Evolutionary conservation across 371 early-diverging fungal species (phyloP).

Genomic region (Umbelopsis sp.): DNA sequence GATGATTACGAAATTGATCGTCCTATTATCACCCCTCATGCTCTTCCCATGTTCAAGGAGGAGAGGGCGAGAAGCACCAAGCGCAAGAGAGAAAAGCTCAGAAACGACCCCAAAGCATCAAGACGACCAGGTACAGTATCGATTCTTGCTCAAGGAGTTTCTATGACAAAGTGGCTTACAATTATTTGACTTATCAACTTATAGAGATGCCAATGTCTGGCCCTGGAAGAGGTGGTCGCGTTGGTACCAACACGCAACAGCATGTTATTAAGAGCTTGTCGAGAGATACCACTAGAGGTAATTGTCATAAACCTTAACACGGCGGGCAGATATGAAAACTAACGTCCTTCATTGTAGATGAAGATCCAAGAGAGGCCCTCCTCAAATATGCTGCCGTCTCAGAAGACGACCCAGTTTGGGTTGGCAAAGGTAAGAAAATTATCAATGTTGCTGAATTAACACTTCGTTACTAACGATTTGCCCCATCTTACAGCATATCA

Average conservation of each 20-base stretch:
- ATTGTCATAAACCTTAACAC: background rate
- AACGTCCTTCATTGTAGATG: constrained; percentile 52
- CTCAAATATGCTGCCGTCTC: constrained; percentile 87
- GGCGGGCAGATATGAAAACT: constrained; percentile 1
- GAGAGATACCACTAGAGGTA: constrained; percentile 80
- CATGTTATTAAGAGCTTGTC: constrained; percentile 81
- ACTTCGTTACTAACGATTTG: background rate
- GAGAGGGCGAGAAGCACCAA: constrained; percentile 69
- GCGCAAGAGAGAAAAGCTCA: constrained; percentile 75
- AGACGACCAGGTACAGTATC: constrained; percentile 64
- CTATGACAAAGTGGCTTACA: too few relatives aligned
- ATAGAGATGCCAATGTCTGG: constrained; percentile 77
- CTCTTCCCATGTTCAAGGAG: constrained; percentile 86
- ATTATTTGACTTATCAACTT: background rate
- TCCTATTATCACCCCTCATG: constrained; percentile 86
- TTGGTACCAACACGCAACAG: constrained; percentile 83
- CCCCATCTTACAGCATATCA: constrained; percentile 71
- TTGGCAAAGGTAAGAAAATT: constrained; percentile 61
- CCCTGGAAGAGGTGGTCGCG: constrained; percentile 85
- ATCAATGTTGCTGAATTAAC: background rate
- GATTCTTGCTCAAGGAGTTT: too few relatives aligned
- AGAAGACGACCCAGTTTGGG: constrained; percentile 85
- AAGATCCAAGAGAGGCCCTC: constrained; percentile 95
- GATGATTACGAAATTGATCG: constrained; percentile 72
- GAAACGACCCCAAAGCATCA: constrained; percentile 76